phyloP scores from a whole-genome alignment of 805 yeast species.

The Ogataea pilisensis region DNA sequence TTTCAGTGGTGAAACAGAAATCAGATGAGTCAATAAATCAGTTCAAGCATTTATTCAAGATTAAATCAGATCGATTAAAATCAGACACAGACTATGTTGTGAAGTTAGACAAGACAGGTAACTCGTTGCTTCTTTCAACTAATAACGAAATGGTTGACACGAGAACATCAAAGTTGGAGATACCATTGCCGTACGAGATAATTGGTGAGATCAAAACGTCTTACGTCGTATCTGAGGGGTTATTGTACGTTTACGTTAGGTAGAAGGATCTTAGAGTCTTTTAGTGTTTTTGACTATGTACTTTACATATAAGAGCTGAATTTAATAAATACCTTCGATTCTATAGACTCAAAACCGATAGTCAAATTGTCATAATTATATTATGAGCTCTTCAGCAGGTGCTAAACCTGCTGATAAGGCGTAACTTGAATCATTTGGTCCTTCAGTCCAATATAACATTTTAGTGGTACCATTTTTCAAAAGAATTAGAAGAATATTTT shows the following conservation, averaged over 20 bases:
- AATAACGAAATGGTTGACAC: slow-evolving; percentile 21
- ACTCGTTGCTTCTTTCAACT: slow-evolving; percentile 32
- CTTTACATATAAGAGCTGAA: too few species aligned
- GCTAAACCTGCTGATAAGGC: too few species aligned
- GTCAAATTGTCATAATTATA: too few species aligned
- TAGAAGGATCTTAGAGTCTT: not conserved
- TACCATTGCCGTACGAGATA: slow-evolving; percentile 17
- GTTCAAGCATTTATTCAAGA: slow-evolving; percentile 16
- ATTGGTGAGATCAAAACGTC: slow-evolving; percentile 5
- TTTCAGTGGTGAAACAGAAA: slow-evolving; percentile 1
- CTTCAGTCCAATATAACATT: too few species aligned
- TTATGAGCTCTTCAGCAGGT: too few species aligned
- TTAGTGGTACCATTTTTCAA: not conserved
- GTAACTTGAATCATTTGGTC: too few species aligned
- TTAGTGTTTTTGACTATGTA: not conserved
- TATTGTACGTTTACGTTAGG: slow-evolving; percentile 9
- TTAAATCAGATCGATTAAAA: slow-evolving; percentile 24
- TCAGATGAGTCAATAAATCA: slow-evolving; percentile 19
- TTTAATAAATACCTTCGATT: too few species aligned
- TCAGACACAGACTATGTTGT: slow-evolving; percentile 34
- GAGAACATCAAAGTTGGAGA: slow-evolving; percentile 23
- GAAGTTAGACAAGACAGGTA: slow-evolving; percentile 22
- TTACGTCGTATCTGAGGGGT: slow-evolving; percentile 3
- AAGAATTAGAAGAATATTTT: not conserved
- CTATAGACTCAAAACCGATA: too few species aligned